Percentiles rank a stretch among this genome's conserved stretches.
Evolutionary conservation across 2,329 filamentous ascomycete species (phyloP).

Genomic region (Calonectria pauciramosa): DNA sequence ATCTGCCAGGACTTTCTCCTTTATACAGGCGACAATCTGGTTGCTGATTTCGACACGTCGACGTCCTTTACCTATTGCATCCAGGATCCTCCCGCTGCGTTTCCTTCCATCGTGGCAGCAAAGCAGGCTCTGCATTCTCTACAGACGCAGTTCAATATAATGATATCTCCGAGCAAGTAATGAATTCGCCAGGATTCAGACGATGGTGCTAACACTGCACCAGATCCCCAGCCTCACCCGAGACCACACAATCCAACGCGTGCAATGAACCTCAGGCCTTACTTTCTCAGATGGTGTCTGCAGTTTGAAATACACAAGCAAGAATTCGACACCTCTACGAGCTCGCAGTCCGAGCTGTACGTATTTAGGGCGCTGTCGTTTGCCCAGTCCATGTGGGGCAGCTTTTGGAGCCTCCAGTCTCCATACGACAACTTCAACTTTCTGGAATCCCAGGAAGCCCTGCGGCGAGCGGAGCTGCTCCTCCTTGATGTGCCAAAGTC

Average conservation of each 20-base stretch:
- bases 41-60: not conserved
- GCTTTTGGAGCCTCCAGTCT: too few relatives aligned
- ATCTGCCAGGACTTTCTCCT: not conserved
- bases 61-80: not conserved
- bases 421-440: not conserved
- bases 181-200: not conserved
- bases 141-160: not conserved
- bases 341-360: not conserved
- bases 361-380: not conserved
- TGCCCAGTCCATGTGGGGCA: not conserved
- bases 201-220: not conserved
- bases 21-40: not conserved
- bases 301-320: not conserved
- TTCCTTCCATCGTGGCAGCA: not conserved
- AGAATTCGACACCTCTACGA: not conserved
- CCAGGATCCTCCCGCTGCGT: not conserved
- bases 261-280: not conserved
- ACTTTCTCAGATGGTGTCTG: not conserved
- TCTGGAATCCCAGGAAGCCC: not conserved
- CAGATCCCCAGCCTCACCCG: not conserved
- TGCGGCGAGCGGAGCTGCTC: not conserved
- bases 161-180: not conserved
- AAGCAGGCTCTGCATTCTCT: not conserved
- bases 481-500: not conserved
- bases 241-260: not conserved